Evolutionary conservation across 208 protist genomes (phyloP).

Genomic region (Leishmania lainsoni): DNA sequence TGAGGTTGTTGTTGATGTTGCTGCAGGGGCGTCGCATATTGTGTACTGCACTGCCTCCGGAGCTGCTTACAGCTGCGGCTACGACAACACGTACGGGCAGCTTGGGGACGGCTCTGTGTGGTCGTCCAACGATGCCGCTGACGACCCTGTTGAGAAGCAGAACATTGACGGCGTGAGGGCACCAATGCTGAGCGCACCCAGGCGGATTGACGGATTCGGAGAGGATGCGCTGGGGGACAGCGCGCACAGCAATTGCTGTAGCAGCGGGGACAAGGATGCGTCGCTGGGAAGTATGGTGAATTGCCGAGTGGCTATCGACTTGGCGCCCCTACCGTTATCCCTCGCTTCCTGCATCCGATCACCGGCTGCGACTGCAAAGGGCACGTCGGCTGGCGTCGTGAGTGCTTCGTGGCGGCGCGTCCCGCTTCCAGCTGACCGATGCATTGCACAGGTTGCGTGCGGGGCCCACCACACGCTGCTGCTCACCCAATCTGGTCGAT

Average conservation of each 20-base stretch:
- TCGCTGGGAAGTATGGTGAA: background rate
- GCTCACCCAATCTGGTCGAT: constrained; percentile 35
- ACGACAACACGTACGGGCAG: constrained; percentile 80
- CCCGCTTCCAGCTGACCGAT: constrained; percentile 24
- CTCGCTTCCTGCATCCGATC: background rate
- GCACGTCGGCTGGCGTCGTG: background rate
- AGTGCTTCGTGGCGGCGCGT: constrained; percentile 2
- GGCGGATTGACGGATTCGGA: constrained; percentile 50
- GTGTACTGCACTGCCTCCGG: constrained; percentile 81
- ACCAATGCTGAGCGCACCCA: constrained; percentile 34
- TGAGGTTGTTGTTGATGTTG: constrained; percentile 68
- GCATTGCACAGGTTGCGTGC: constrained; percentile 61
- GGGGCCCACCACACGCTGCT: constrained; percentile 78
- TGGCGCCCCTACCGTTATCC: constrained; percentile 12
- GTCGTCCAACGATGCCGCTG: constrained; percentile 14
- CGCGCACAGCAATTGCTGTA: background rate
- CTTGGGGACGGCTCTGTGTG: constrained; percentile 84
- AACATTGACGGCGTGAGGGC: background rate
- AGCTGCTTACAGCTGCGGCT: constrained; percentile 75
- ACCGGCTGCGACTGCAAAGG: background rate
- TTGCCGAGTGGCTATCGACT: constrained; percentile 10
- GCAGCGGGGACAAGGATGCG: background rate
- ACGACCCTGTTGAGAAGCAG: constrained; percentile 2
- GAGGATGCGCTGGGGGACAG: background rate
- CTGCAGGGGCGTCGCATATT: constrained; percentile 74